Conservation (phyloP, 371 early-diverging fungal genomes). For the Mucor saturninus region DNA sequence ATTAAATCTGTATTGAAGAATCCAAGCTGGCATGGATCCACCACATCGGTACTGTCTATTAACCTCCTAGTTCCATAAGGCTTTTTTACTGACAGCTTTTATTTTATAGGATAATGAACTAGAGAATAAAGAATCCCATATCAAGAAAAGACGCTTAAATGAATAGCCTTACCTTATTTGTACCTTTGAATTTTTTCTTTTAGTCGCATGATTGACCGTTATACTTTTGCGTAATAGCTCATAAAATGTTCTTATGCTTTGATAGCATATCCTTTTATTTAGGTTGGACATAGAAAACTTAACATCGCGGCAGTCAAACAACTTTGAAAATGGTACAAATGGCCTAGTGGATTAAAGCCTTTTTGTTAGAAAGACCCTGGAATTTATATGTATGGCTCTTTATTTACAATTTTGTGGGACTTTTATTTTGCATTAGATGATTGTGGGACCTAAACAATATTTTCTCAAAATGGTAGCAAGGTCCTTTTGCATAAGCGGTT, state of each 20-base stretch:
- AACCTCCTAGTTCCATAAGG: neutral
- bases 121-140: neutral
- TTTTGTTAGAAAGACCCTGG: too few species aligned
- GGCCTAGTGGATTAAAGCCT: too few species aligned
- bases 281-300: too few species aligned
- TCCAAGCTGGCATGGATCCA: conserved; percentile 20
- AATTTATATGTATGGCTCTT: too few species aligned
- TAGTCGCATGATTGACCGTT: neutral
- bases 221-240: too few species aligned
- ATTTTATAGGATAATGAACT: neutral
- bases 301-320: too few species aligned
- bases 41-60: neutral
- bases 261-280: too few species aligned
- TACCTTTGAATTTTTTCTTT: neutral
- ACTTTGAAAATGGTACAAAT: too few species aligned
- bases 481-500: conserved; percentile 52
- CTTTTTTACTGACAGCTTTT: neutral
- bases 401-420: too few species aligned
- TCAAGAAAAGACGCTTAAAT: neutral
- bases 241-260: too few species aligned
- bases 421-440: neutral
- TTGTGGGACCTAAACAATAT: conserved; percentile 26
- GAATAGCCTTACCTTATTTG: conserved; percentile 4
- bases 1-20: conserved; percentile 43
- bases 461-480: conserved; percentile 41